Evolutionary conservation across 306 rosid genomes (phyloP).

Genomic region (Lagenaria siceraria): DNA sequence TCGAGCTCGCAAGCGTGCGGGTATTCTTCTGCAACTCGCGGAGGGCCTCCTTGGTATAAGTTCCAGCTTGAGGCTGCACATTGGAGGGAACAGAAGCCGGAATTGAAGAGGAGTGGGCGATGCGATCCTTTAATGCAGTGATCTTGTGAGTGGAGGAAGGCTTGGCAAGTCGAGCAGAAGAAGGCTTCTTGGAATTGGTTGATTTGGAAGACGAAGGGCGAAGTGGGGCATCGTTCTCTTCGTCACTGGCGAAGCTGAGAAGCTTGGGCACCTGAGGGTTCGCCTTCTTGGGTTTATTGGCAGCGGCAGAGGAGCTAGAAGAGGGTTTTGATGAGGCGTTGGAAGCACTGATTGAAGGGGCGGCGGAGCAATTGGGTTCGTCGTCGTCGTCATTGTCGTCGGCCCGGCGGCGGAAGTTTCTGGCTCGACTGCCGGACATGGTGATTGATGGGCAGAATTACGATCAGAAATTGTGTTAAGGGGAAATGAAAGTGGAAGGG

Average conservation of each 20-base stretch:
- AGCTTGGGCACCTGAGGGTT: conserved; percentile 46
- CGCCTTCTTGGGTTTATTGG: conserved; percentile 51
- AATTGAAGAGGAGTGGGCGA: conserved; percentile 26
- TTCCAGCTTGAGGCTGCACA: conserved; percentile 88
- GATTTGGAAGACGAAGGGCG: conserved; percentile 25
- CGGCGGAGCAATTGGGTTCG: conserved; percentile 9
- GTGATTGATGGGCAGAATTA: neutral
- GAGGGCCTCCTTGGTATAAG: conserved; percentile 78
- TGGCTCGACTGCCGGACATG: conserved; percentile 57
- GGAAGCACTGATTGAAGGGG: conserved; percentile 10
- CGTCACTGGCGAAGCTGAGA: conserved; percentile 85
- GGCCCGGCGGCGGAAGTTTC: conserved; percentile 82
- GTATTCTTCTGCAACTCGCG: conserved; percentile 92
- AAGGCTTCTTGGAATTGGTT: conserved; percentile 26
- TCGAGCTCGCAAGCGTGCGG: conserved; percentile 59
- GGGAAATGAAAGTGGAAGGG: neutral
- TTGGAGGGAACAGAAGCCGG: conserved; percentile 40
- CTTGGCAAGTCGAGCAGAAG: conserved; percentile 34
- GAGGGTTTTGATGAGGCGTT: conserved; percentile 28
- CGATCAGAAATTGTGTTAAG: neutral
- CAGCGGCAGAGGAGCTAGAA: conserved; percentile 2
- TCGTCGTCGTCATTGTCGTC: conserved; percentile 30
- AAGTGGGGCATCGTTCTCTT: conserved; percentile 31
- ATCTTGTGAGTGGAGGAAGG: conserved; percentile 60
- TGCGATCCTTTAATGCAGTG: conserved; percentile 51